phyloP scores from a whole-genome alignment of 257 asterid species.

The Avicennia marina region DNA sequence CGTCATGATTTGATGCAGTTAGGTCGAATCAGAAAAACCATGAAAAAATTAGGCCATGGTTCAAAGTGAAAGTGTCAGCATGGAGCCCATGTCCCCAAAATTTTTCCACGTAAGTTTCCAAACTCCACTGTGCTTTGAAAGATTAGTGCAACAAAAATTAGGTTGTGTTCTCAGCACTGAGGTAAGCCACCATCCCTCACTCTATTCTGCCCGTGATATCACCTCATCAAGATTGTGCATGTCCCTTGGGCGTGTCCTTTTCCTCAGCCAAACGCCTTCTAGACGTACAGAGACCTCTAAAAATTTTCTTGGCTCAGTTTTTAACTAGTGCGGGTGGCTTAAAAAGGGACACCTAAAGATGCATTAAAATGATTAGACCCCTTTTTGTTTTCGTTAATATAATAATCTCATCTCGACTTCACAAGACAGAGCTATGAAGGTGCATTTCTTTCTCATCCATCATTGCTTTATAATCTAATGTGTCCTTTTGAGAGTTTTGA shows the following conservation, averaged over 20 bases:
- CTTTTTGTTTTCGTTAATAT: constrained; percentile 1
- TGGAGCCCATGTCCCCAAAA: constrained; percentile 20
- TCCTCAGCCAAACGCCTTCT: background rate
- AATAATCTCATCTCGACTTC: background rate
- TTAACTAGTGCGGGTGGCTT: background rate
- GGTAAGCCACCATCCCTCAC: constrained; percentile 3
- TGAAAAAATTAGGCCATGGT: constrained; percentile 7
- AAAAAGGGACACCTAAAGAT: background rate
- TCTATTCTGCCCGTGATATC: background rate
- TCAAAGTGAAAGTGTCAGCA: background rate
- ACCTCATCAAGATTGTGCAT: constrained; percentile 2
- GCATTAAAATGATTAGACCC: constrained; percentile 5
- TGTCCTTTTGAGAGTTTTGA: no score
- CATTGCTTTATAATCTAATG: background rate
- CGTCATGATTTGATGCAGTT: constrained; percentile 19
- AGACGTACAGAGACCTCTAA: no score
- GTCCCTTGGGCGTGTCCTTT: constrained; percentile 1
- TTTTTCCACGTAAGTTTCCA: background rate
- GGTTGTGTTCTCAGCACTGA: constrained; percentile 19
- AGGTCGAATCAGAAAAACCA: constrained; percentile 1
- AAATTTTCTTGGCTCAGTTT: background rate
- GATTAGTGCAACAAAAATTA: constrained; percentile 10
- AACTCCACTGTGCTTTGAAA: constrained; percentile 13
- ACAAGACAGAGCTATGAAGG: background rate
- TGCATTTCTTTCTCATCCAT: background rate